A percentile compares a stretch with the other conserved stretches of the same genome.
These are phyloP conservation scores for Pichia sp. DNA, from an alignment of 1,139 yeast species.

Conservation along the genomic window DNA sequence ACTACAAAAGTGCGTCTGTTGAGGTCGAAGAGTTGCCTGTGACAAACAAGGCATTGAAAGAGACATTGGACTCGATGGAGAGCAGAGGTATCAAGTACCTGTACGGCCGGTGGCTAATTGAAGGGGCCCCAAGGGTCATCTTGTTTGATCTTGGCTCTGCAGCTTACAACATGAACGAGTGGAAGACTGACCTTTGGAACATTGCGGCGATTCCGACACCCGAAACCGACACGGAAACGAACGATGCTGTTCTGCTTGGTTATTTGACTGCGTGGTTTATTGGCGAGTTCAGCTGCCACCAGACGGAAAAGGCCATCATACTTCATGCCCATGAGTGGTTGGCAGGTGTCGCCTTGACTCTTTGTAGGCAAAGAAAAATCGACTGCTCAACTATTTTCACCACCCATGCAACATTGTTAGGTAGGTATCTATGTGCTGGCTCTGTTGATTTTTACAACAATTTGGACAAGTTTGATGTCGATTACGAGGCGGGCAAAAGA, in stretches of 20 bases:
- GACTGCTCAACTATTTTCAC: constrained; percentile 96
- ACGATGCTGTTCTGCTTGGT: constrained; percentile 88
- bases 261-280: constrained; percentile 95
- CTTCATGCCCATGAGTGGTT: constrained; percentile 98
- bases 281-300: constrained; percentile 84
- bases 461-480: constrained; percentile 86
- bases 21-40: constrained; percentile 89
- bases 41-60: constrained; percentile 55
- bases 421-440: constrained; percentile 95
- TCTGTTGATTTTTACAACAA: constrained; percentile 93
- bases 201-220: constrained; percentile 93
- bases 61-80: constrained; percentile 68
- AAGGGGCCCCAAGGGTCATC: constrained; percentile 92
- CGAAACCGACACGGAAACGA: constrained; percentile 79
- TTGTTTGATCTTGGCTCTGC: constrained; percentile 84
- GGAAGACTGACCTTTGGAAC: constrained; percentile 94
- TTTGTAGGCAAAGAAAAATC: constrained; percentile 84
- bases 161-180: constrained; percentile 65
- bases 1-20: constrained; percentile 75
- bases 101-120: constrained; percentile 96
- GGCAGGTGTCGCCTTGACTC: constrained; percentile 92
- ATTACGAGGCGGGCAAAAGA: constrained; percentile 95
- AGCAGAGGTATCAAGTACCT: constrained; percentile 77
- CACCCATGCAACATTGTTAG: constrained; percentile 93
- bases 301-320: constrained; percentile 73